phyloP scores from a whole-genome alignment of 441 rosid species.

The Geranium incanum region DNA sequence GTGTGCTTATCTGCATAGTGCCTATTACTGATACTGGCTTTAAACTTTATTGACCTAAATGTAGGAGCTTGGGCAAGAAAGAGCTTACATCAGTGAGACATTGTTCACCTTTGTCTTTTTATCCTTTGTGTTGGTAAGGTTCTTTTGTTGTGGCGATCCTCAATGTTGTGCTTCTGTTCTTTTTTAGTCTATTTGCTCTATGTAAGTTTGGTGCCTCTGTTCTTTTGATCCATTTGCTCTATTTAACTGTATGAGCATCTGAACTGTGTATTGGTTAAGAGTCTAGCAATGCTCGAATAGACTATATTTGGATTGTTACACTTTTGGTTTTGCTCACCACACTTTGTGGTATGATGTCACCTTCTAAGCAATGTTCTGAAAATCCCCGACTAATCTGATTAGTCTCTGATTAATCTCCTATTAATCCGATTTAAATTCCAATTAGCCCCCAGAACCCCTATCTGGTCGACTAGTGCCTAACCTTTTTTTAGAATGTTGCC shows the following conservation, averaged over 20 bases:
- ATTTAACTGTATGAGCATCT: not conserved
- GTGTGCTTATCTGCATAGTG: not conserved
- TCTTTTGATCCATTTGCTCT: too few relatives aligned
- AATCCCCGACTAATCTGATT: too few relatives aligned
- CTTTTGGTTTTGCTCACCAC: not conserved
- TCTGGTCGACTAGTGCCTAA: too few relatives aligned
- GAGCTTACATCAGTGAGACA: conserved; percentile 86
- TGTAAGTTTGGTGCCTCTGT: too few relatives aligned
- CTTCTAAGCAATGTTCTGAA: too few relatives aligned
- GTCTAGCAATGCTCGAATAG: not conserved
- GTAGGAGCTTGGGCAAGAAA: conserved; percentile 94
- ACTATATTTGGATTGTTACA: not conserved
- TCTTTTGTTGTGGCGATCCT: conserved; percentile 12
- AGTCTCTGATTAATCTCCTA: too few relatives aligned
- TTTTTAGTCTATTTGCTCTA: too few relatives aligned
- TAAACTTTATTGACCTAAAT: conserved; percentile 12
- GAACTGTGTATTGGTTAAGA: not conserved
- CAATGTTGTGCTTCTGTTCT: not conserved
- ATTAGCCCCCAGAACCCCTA: too few relatives aligned
- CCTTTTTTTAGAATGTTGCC: too few relatives aligned
- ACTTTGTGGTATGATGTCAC: too few relatives aligned
- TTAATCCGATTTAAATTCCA: too few relatives aligned
- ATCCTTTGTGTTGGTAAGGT: conserved; percentile 67
- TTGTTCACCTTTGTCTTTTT: conserved; percentile 58
- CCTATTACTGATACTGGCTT: conserved; percentile 1